Base-by-base conservation (phyloP, 352 stramenopile genomes). In the Achlya hypogyna region DNA sequence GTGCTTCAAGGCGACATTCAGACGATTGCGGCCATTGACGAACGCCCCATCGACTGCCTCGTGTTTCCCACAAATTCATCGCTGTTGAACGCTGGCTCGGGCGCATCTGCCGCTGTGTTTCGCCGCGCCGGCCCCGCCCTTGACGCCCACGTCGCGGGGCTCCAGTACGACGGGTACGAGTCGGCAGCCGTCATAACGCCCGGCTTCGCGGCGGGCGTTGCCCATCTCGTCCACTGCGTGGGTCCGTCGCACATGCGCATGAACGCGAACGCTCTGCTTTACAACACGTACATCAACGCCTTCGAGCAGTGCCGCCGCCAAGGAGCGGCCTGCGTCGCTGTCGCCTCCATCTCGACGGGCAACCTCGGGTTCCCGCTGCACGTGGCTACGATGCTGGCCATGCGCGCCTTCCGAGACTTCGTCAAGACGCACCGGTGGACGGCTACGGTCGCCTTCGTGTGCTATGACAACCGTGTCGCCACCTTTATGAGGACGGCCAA, bases 341-440 rank as follows among this genome's bases (percentile, higher is more conserved):
- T 88, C 43, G 65, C 75, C 35, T 89, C 82, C 22, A 87, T 91
- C 56, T 87, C 82, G 1, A 89, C 82, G 0, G 80, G 82, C 1
- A 85, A 80, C 49, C 76, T 87, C 43, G 60, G 60, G 31, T 67
- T 67, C 27, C 60, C 60, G 12, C 51, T 67, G 10, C 9, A 25
- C 3, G 20, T 43, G 9, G 60, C 60, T 6, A 59, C 60, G 18
- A 49, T 9, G 5, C 25, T 67, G 8, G 60, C 60, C 5, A 58
- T 67, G 45, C 60, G 60, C 20, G 60, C 60, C 5, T 23, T 49
- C 20, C 60, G 60, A 20, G 60, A 67, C 31, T 67, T 67, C 32
- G 27, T 67, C 60, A 67, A 67, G 32, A 67, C 60, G 16, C 60
- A 67, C 42, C 38, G 60, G 49, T 67, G 60, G 60, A 9, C 29